Evolutionary conservation across 2,329 filamentous ascomycete species (phyloP), one percentile per base, ranked within the genome.

Genomic region (Arthrobotrys entomopaga): DNA sequence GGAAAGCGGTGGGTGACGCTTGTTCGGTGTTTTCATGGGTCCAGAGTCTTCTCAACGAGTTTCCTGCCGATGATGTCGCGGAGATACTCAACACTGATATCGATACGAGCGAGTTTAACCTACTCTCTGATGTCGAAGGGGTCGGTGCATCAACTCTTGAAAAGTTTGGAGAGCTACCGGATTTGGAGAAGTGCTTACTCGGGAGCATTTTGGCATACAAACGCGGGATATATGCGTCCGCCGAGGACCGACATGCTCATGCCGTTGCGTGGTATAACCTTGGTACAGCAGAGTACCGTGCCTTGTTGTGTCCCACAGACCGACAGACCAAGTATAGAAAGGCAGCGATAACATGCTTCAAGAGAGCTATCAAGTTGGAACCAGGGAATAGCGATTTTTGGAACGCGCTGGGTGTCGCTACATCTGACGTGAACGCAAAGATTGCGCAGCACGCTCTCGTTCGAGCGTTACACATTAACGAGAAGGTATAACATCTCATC

Each of bases 241-340:
- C 88, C 0, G 84, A 89, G 70, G 93, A 99, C 79, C 81, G 87
- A 6, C 91, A 97, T 80, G 93, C 94, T 2, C 93, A 96, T 81
- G 92, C 95, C 0, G 91, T 98, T n/a, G 92, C 93, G 0, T 95
- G 94, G 86, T 99, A 97, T 82, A 99, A 99, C 79, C 84, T 99
- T 16, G 95, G 95, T 48, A 98, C 93, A 91, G 91, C 92, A 0
- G 95, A 99, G 81, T 88, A 95, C 80, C 87, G 90, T 50, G 91
- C 93, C 0, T 91, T 96, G 79, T 83, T 85, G 10, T 91, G 88
- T 79, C 83, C 92, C 19, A 86, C 85, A 40, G 80, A 81, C 0
- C 80, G 82, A 2, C 76, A 78, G 16, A 86, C 88, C 79, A 86
- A 86, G 77, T 93, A 92, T 77, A 84, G 95, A 53, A 93, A 90